Base-by-base conservation (phyloP, 129 eudicot species). In the Erigeron canadensis region DNA sequence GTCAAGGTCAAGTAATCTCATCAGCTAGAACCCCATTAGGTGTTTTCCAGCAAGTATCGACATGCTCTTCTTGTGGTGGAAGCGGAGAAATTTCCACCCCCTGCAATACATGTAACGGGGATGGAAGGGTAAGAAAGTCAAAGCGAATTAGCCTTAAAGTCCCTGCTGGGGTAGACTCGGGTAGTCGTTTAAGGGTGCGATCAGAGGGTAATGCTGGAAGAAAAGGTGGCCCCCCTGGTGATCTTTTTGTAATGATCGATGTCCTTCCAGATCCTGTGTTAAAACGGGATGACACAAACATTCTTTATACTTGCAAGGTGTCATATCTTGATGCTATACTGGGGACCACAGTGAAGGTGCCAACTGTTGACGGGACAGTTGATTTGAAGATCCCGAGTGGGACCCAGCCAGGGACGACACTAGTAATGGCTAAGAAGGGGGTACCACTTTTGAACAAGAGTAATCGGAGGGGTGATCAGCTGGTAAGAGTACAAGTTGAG, bases 91-190 rank as follows among this genome's bases (percentile, higher is more conserved):
- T 47, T 37, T 82, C 86, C 0, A 79, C 96, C 19, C 97, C 94
- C n/a, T 94, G 97, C 77, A 74, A 62, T 68, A 87, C 95, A 8
- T 94, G 97, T 6, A 54, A 73, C 0, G 97, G 99, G 28, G 97
- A 94, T 10, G 96, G 99, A 7, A 84, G 97, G 15, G 88, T 85
- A 21, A 79, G 75, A 53, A 94, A 87, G 77, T 82, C 97, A 0
- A 90, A 90, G 73, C 87, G 85, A 5, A 81, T 94, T 38, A 84
- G 82, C 76, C 79, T 90, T 19, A 86, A 90, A 78, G 88, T 94
- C 59, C 97, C 97, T n/a, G 84, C 99, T 9, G 99, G 99, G 37
- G 97, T 94, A 4, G 99, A 94, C 22, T 67, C 89, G 0, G 99
- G 97, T 19, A 85, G 86, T 79, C 89, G 95, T 5, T 69, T 94